A percentile compares a stretch with the other conserved stretches of the same genome.
Evolutionary conservation across 1,284 basidiomycete species (phyloP).

Genomic region (Ceratobasidium theobromae): DNA sequence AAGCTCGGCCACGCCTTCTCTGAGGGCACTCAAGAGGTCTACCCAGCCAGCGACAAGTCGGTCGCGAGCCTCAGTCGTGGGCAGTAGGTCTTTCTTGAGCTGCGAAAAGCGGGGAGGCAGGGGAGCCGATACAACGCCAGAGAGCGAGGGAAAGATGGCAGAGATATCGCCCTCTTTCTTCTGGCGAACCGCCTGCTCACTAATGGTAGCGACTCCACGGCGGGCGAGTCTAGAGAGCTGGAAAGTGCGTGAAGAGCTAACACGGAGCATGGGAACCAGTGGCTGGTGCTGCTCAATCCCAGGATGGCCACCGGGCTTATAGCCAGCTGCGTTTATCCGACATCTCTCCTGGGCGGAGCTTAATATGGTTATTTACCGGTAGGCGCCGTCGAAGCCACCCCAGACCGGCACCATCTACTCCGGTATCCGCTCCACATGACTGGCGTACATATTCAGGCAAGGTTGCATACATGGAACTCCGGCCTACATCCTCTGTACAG

Average conservation of each 20-base stretch:
- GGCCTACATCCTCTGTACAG: constrained; percentile 2
- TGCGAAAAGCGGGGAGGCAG: constrained; percentile 60
- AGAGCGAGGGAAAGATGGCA: constrained; percentile 59
- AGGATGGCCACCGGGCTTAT: too few species aligned
- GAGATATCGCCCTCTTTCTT: constrained; percentile 55
- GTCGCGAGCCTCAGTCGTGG: constrained; percentile 46
- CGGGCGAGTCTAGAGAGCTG: constrained; percentile 16
- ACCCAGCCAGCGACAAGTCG: constrained; percentile 56
- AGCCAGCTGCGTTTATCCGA: too few species aligned
- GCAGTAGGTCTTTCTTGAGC: constrained; percentile 57
- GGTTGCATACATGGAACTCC: neutral
- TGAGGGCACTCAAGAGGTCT: constrained; percentile 56
- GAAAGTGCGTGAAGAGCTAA: constrained; percentile 5
- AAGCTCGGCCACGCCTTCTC: constrained; percentile 51
- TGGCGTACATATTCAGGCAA: too few species aligned
- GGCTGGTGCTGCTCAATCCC: too few species aligned
- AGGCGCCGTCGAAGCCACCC: too few species aligned
- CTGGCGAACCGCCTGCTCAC: neutral
- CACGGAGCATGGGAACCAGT: constrained; percentile 13
- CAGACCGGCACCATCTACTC: too few species aligned
- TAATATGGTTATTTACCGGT: too few species aligned
- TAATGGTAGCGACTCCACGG: constrained; percentile 25
- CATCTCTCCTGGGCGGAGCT: too few species aligned
- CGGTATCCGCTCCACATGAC: too few species aligned
- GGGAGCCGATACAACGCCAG: constrained; percentile 45